A percentile compares a stretch with the other conserved stretches of the same genome.
phyloP scores from a whole-genome alignment of 202 grass and related monocot species.

The Setaria italica region DNA sequence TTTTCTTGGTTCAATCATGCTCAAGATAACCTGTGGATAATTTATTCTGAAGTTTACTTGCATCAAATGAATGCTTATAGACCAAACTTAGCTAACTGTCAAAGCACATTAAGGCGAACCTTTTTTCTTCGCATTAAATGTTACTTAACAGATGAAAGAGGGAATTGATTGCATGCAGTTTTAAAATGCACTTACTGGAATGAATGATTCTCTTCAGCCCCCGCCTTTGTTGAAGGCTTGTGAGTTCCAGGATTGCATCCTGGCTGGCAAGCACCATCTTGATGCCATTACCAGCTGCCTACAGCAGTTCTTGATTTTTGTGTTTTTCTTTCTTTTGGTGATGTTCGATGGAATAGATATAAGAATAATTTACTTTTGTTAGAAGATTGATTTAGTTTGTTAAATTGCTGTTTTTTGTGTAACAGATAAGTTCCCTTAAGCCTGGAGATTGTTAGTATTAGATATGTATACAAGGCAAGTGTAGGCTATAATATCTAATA shows the following conservation, averaged over 20 bases:
- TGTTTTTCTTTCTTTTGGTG: not conserved
- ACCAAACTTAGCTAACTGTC: not conserved
- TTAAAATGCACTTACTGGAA: not conserved
- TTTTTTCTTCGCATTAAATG: not conserved
- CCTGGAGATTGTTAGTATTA: not conserved
- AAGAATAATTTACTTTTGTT: not conserved
- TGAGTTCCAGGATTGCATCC: no score
- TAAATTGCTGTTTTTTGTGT: not conserved
- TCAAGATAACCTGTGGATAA: slow-evolving; percentile 4
- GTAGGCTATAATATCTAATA: no score
- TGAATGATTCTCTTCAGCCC: not conserved
- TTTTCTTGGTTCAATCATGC: not conserved
- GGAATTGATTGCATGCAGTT: not conserved
- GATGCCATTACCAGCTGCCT: no score
- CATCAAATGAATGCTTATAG: not conserved
- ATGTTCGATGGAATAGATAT: not conserved
- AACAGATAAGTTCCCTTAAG: not conserved
- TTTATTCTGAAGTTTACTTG: slow-evolving; percentile 1
- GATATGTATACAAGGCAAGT: no score
- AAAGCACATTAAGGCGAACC: not conserved
- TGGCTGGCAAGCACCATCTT: no score
- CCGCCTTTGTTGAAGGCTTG: no score
- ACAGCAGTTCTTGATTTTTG: not conserved
- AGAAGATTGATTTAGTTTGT: not conserved
- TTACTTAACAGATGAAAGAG: not conserved